Conservation (phyloP, 1,284 basidiomycete species). For the Sanguinoderma infundibulare region DNA sequence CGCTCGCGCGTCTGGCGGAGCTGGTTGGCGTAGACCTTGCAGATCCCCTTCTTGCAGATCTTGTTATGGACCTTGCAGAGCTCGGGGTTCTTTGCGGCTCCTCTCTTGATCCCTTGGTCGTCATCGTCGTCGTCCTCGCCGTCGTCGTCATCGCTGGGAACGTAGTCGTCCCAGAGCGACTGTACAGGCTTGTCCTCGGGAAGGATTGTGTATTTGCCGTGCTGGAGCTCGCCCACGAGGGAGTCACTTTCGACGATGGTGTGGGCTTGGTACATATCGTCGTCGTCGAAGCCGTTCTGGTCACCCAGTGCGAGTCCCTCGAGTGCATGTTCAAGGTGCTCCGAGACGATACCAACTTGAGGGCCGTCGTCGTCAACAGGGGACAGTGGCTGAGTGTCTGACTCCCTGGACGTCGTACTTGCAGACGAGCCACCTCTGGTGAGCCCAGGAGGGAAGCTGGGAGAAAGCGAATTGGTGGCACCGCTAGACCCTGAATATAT, state of each 20-base stretch:
- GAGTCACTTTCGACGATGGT: not conserved
- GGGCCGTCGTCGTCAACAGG: not conserved
- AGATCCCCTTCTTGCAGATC: slow-evolving; percentile 33
- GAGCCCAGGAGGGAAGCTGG: slow-evolving; percentile 6
- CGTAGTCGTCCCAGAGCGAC: slow-evolving; percentile 6
- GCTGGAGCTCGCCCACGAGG: not conserved
- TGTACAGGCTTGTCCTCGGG: not conserved
- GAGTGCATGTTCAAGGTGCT: not conserved
- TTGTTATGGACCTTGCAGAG: slow-evolving; percentile 29
- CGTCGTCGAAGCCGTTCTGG: slow-evolving; percentile 10
- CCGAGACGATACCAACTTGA: not conserved
- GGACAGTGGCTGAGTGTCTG: not conserved
- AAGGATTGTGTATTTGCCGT: not conserved
- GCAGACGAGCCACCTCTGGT: not conserved
- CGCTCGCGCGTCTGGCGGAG: slow-evolving; percentile 2
- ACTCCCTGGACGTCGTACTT: not conserved
- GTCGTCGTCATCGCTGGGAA: not conserved
- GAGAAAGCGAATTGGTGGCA: not conserved
- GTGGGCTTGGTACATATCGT: not conserved
- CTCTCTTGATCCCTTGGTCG: slow-evolving; percentile 1
- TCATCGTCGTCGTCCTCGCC: slow-evolving; percentile 10
- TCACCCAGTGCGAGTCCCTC: slow-evolving; percentile 8
- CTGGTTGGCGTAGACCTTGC: slow-evolving; percentile 20
- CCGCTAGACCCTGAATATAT: not conserved
- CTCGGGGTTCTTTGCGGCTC: slow-evolving; percentile 5